Conservation (phyloP, 1,139 yeast species). For the Candida freyschussii region DNA sequence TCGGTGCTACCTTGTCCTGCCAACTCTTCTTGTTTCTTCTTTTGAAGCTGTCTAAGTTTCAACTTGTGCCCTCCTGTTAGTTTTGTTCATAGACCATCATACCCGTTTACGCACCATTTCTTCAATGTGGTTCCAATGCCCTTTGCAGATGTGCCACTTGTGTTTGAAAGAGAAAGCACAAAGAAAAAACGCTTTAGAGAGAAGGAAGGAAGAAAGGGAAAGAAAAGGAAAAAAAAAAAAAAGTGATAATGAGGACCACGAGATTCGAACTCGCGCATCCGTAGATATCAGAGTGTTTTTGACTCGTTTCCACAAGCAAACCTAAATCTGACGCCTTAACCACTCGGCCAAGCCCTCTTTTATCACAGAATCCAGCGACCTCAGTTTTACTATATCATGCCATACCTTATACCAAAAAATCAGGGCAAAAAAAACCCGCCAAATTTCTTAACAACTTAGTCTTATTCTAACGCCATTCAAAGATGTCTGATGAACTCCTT, state of each 20-base stretch:
- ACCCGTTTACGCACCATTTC: no score
- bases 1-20: conserved; percentile 21
- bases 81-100: no score
- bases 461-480: no score
- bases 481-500: conserved; percentile 29
- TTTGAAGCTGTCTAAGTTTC: conserved; percentile 56
- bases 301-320: conserved; percentile 6
- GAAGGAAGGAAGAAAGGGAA: conserved; percentile 1
- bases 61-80: no score
- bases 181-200: no score
- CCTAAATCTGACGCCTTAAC: conserved; percentile 44
- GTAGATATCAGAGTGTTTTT: conserved; percentile 30
- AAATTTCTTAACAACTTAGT: no score
- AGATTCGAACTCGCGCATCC: conserved; percentile 36
- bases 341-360: conserved; percentile 41
- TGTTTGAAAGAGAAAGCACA: no score
- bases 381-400: no score
- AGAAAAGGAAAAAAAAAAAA: conserved; percentile 7
- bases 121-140: no score
- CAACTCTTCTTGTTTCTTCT: conserved; percentile 45
- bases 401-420: no score
- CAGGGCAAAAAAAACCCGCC: no score
- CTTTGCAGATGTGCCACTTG: no score
- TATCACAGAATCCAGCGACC: conserved; percentile 8
- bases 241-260: conserved; percentile 30